Conservation (phyloP, 164 flowering plant genomes). For the Platanus orientalis region DNA sequence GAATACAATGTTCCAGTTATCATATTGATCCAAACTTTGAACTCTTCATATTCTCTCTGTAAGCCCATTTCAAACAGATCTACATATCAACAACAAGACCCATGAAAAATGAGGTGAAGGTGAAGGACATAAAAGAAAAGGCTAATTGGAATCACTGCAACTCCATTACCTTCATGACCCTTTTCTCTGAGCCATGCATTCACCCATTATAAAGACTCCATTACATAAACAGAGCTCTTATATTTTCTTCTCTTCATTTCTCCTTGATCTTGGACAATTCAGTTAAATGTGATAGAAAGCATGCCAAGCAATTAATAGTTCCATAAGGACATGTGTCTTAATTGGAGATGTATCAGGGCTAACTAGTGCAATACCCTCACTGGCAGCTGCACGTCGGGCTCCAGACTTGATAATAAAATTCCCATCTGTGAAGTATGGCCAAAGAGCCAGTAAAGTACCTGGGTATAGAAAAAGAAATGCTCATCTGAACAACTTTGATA, state of each 20-base stretch:
- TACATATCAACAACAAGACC: too few species aligned
- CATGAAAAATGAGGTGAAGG: too few species aligned
- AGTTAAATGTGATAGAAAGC: background rate
- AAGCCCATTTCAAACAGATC: too few species aligned
- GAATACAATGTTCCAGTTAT: too few species aligned
- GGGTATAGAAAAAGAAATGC: slow-evolving; percentile 9
- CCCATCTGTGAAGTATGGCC: slow-evolving; percentile 92
- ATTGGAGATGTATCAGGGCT: slow-evolving; percentile 97
- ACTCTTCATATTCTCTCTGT: too few species aligned
- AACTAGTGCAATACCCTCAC: slow-evolving; percentile 72
- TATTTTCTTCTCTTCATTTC: background rate
- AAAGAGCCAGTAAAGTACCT: slow-evolving; percentile 97
- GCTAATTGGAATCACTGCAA: too few species aligned
- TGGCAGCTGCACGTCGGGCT: slow-evolving; percentile 86
- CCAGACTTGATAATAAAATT: slow-evolving; percentile 89
- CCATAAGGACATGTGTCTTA: slow-evolving; percentile 22
- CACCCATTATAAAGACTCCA: background rate
- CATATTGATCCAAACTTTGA: too few species aligned
- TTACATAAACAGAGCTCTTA: background rate
- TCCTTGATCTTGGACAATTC: background rate
- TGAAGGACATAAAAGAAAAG: too few species aligned
- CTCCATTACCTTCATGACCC: too few species aligned
- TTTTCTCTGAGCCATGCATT: too few species aligned
- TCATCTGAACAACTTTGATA: background rate
- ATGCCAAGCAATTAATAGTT: background rate